Base-by-base conservation (phyloP, 2,329 filamentous ascomycete genomes). In the Diaporthe citriasiana region DNA sequence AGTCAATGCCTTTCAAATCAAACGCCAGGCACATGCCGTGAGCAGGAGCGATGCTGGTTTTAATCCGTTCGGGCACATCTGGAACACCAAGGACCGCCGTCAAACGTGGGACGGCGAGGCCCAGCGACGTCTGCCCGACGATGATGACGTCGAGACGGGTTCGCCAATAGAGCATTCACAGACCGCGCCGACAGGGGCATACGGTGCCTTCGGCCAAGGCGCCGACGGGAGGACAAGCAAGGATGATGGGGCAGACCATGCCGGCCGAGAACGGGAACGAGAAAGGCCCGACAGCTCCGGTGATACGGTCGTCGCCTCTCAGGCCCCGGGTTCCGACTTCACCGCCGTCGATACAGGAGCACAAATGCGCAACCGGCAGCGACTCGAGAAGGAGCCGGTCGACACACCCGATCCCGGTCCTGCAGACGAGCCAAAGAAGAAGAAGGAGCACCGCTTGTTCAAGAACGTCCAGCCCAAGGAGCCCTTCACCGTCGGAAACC, bases 401-500 rank as follows among this genome's bases (percentile, higher is more conserved):
- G 42, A 79, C 80, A n/a, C 57, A 4, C 53, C 66, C 8, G 70
- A 51, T 9, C 8, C 27, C 81, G 77, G 76, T 13, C 72, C 75
- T 13, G 73, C 74, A 9, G 71, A 78, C 73, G 78, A 86, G 71
- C 81, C 82, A n/a, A 81, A 86, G 72, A 83, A 86, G 71, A 84
- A 83, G 71, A 79, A 84, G 59, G 80, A 83, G 53, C 79, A 81
- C 27, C 78, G 82, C 10, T 76, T 89, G 38, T 84, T 89, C 79
- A 85, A 85, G 50, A 80, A 86, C 42, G 79, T 89, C 25, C 75
- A 85, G n/a, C 86, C 87, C 15, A 88, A 88, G 77, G 83, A 85
- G 73, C 86, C 88, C 2, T 93, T 90, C 74, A 93, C 91, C 0
- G 79, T 89, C 12, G 84, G 84, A 74, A 92, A 92, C 78, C 93